phyloP scores from a whole-genome alignment of 305 asterid genomes.

The Euphrasia arctica region DNA sequence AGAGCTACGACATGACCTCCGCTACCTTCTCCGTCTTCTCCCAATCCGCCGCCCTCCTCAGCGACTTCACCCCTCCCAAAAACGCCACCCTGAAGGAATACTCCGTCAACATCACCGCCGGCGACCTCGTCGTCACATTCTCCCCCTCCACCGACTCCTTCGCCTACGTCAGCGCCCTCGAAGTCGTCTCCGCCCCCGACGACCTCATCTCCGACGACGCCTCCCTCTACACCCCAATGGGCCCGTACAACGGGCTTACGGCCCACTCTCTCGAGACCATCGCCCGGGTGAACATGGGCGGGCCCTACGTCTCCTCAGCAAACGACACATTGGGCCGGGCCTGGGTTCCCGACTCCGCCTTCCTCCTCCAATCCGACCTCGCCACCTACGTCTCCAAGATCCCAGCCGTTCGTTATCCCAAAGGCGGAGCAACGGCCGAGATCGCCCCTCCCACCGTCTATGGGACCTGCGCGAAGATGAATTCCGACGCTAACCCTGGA shows the following conservation, averaged over 20 bases:
- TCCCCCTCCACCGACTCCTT: conserved; percentile 48
- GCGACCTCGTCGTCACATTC: conserved; percentile 52
- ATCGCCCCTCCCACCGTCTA: conserved; percentile 65
- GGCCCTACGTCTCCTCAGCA: conserved; percentile 40
- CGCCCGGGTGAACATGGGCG: conserved; percentile 74
- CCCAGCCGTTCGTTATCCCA: conserved; percentile 47
- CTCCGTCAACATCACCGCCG: conserved; percentile 39
- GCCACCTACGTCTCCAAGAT: conserved; percentile 38
- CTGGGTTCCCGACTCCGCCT: conserved; percentile 45
- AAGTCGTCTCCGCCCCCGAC: conserved; percentile 66
- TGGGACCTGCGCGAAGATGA: conserved; percentile 75
- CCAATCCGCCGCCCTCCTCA: conserved; percentile 47
- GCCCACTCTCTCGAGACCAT: conserved; percentile 54
- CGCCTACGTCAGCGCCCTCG: conserved; percentile 68
- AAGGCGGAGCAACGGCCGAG: conserved; percentile 49
- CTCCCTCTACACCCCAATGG: conserved; percentile 36
- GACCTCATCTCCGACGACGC: conserved; percentile 51
- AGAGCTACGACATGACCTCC: conserved; percentile 44
- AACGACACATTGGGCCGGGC: conserved; percentile 56
- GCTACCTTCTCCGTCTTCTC: conserved; percentile 73
- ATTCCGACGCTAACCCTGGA: conserved; percentile 40
- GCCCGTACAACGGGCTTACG: conserved; percentile 40
- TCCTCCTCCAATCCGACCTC: conserved; percentile 26
- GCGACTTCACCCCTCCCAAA: conserved; percentile 60
- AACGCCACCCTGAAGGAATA: conserved; percentile 48